Conservation (phyloP, 139 green algal species). For the Chlamydomonas sp. region DNA sequence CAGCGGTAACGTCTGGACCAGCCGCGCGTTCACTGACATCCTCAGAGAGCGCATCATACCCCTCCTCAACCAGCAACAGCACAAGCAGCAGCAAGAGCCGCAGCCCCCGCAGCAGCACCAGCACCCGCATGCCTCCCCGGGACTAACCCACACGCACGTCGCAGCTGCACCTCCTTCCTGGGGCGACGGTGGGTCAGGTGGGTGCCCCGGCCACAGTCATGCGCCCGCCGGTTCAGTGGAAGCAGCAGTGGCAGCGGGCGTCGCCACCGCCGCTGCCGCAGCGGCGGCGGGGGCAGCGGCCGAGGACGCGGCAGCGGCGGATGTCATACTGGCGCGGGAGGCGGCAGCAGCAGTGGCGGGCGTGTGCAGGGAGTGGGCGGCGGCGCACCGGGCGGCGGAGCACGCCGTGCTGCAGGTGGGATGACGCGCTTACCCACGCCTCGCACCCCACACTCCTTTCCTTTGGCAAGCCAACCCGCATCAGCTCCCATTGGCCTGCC, state of each 20-base stretch:
- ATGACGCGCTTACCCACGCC: neutral
- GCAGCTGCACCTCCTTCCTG: no score
- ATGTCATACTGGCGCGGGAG: no score
- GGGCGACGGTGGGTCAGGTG: no score
- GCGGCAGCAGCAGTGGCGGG: neutral
- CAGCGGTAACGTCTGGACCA: no score
- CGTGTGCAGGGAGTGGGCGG: constrained; percentile 9
- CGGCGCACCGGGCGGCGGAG: neutral
- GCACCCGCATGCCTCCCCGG: no score
- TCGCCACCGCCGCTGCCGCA: neutral
- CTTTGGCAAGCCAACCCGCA: neutral
- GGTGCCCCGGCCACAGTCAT: no score
- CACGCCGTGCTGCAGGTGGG: constrained; percentile 6
- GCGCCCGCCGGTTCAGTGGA: no score
- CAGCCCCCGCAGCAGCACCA: no score
- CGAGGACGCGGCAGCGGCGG: neutral
- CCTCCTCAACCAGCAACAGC: neutral
- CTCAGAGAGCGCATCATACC: constrained; percentile 1
- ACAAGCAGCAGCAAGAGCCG: neutral
- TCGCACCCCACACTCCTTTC: neutral
- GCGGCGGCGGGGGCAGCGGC: neutral
- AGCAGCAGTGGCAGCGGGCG: no score
- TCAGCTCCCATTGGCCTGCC: neutral
- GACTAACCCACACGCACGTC: no score
- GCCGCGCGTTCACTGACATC: constrained; percentile 5